A percentile compares a stretch with the other conserved stretches of the same genome.
These are phyloP conservation scores for Aureobasidium sp. DNA, from an alignment of 2,329 filamentous ascomycete species.

Conservation along the genomic window DNA sequence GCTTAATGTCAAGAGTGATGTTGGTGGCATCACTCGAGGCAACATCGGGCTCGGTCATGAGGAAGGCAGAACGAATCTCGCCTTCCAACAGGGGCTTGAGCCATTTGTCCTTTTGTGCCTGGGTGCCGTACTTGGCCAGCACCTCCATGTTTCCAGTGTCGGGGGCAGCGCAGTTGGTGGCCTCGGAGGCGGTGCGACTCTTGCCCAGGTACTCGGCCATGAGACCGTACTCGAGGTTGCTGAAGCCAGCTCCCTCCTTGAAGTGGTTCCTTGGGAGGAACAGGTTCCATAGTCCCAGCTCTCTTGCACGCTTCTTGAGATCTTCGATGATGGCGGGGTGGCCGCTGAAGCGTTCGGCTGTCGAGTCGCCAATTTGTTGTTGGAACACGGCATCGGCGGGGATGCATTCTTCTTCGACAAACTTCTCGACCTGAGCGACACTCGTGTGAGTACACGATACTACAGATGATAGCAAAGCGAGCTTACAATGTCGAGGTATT, in stretches of 20 bases:
- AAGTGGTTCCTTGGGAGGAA: constrained; percentile 94
- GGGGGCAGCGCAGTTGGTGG: constrained; percentile 58
- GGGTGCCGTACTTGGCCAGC: constrained; percentile 43
- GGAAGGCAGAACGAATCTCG: constrained; percentile 41
- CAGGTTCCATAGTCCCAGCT: constrained; percentile 94
- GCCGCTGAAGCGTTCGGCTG: constrained; percentile 62
- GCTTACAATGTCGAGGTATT: constrained; percentile 65
- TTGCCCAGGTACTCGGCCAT: constrained; percentile 96
- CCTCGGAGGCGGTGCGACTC: constrained; percentile 75
- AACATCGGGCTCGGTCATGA: constrained; percentile 44
- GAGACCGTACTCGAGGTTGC: constrained; percentile 90
- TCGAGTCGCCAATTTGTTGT: constrained; percentile 68
- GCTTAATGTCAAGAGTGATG: constrained; percentile 58
- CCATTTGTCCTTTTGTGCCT: constrained; percentile 43
- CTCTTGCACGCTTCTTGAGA: constrained; percentile 72
- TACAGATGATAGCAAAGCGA: background rate
- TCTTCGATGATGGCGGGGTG: constrained; percentile 80
- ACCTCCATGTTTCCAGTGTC: constrained; percentile 47
- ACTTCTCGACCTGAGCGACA: constrained; percentile 64
- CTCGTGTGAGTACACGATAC: background rate
- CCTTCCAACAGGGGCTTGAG: constrained; percentile 41
- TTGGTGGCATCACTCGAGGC: constrained; percentile 44
- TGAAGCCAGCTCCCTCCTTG: constrained; percentile 87
- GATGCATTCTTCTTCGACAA: constrained; percentile 85
- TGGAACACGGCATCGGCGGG: constrained; percentile 68